Evolutionary conservation across 73 alveolate genomes (phyloP).

Genomic region (Paramecium pentaurelia): DNA sequence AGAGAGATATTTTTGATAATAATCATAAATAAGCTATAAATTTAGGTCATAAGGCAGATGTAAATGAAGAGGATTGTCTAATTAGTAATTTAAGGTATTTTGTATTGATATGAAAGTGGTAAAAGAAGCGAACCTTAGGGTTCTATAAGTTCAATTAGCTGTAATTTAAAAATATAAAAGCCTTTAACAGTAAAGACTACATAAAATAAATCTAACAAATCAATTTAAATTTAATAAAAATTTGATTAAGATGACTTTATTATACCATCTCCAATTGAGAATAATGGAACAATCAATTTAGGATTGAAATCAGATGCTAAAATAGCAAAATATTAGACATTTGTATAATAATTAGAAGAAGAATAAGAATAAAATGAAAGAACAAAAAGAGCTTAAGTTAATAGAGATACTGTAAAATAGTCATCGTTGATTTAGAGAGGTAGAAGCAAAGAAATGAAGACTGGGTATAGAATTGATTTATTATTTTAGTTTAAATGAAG

Average conservation of each 20-base stretch:
- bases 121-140: background rate
- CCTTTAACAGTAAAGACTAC: background rate
- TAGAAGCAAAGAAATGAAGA: background rate
- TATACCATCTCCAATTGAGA: background rate
- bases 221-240: background rate
- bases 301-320: background rate
- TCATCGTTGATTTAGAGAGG: background rate
- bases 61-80: constrained; percentile 30
- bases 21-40: background rate
- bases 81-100: constrained; percentile 23
- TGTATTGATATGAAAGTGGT: background rate
- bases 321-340: background rate
- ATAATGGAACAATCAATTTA: background rate
- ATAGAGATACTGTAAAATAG: background rate
- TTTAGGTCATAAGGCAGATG: constrained; percentile 19
- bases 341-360: background rate
- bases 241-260: background rate
- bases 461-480: background rate
- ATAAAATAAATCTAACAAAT: background rate
- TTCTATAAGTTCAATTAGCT: background rate
- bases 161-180: background rate
- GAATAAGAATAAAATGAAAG: background rate
- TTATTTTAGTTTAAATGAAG: background rate
- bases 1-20: constrained; percentile 41
- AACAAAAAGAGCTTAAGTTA: background rate